Evolutionary conservation across 2,329 filamentous ascomycete species (phyloP), one percentile per base, ranked within the genome.

Genomic region (Xylaria arbuscula): DNA sequence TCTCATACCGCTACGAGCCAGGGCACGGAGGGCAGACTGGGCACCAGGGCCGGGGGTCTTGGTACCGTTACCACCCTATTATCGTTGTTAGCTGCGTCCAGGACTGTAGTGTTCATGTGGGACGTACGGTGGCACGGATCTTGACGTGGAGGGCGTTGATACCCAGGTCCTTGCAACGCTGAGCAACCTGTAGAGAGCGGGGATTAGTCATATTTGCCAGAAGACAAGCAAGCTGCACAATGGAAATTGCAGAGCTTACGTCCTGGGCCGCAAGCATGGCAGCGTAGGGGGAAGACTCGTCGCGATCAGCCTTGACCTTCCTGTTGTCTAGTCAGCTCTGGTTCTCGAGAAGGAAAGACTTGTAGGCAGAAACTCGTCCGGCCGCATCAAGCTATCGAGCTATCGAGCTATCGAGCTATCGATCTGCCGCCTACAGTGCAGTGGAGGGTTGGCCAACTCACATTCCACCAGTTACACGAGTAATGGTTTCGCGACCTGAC

Each of bases 291-390:
- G 96, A 98, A 81, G 95, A 98, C 89, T 99, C 96, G 88, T 99
- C 96, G 90, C 96, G 95, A 83, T 99, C 94, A 85, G 94, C 94
- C 92, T 99, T 99, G 90, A 99, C 96, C 90, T 99, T 99, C 96
- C 69, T 71, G 22, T 67, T 40, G n/a, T 56, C 17, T 48, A 40
- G 53, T 71, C 36, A 71, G 69, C 5, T 24, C 7, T 9, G 34
- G n/a, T 24, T 19, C 17, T 28, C 22, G 6, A 42, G 45, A 32
- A 10, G 36, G 45, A 32, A 10, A 24, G 13, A 15, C 1, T 28
- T 57, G 22, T 6, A 19, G 54, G 36, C 54, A 22, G 15, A 36
- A 19, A 48, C 19, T 48, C 56, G 50, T 53, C 47, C 42, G 22
- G 54, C 10, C 22, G 15, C 34, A 24, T 5, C 24, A 64, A 38